Conservation (phyloP, 1,139 yeast species). For the Yamadazyma sp. region DNA sequence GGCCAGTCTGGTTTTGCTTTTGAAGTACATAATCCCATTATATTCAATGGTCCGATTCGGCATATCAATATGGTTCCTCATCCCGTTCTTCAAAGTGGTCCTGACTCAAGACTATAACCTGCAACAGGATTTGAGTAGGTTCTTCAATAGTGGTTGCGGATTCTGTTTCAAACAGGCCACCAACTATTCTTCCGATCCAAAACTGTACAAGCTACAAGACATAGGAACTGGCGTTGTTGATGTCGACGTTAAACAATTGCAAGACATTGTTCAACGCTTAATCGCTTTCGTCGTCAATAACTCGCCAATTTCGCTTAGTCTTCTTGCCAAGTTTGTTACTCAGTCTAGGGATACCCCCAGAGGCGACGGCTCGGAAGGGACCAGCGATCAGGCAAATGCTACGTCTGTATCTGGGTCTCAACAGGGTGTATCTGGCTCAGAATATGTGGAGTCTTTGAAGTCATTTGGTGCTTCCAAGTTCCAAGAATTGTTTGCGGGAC, state of each 20-base stretch:
- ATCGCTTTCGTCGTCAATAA: neutral
- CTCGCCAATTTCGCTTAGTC: neutral
- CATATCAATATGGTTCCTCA: slow-evolving; percentile 52
- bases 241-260: slow-evolving; percentile 7
- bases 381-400: neutral
- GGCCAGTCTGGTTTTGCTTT: slow-evolving; percentile 31
- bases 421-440: neutral
- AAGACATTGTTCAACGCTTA: neutral
- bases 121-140: slow-evolving; percentile 24
- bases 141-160: slow-evolving; percentile 39
- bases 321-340: neutral
- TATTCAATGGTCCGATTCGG: slow-evolving; percentile 41
- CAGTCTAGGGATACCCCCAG: neutral
- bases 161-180: slow-evolving; percentile 25
- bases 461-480: slow-evolving; percentile 4
- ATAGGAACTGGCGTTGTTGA: slow-evolving; percentile 8
- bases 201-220: neutral
- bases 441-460: slow-evolving; percentile 6
- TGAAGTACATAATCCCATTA: slow-evolving; percentile 47
- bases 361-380: neutral
- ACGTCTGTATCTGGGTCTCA: neutral
- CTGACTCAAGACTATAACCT: slow-evolving; percentile 9
- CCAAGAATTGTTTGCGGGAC: slow-evolving; percentile 4
- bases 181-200: slow-evolving; percentile 20
- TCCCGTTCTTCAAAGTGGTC: slow-evolving; percentile 35